A percentile compares a stretch with the other conserved stretches of the same genome.
phyloP scores from a whole-genome alignment of 1,284 basidiomycete genomes.

The Ustilago vetiveriae region DNA sequence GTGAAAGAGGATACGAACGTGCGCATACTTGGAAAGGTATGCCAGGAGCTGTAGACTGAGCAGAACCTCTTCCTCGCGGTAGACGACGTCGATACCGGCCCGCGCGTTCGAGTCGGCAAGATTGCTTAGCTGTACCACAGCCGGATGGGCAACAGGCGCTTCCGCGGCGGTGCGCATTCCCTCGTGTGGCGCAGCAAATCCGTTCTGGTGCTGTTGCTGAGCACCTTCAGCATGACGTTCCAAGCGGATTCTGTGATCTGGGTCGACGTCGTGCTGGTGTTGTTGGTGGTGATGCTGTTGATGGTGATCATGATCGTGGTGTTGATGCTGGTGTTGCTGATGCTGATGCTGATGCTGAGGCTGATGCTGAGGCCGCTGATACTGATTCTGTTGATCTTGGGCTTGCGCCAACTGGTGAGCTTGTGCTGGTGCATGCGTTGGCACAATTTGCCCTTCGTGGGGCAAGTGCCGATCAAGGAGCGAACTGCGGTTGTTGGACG shows the following conservation, averaged over 20 bases:
- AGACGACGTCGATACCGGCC: constrained; percentile 68
- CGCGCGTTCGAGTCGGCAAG: constrained; percentile 32
- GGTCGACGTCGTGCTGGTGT: constrained; percentile 9
- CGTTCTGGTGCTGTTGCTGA: constrained; percentile 13
- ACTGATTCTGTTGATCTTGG: constrained; percentile 5
- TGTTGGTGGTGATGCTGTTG: constrained; percentile 18
- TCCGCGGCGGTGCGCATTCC: constrained; percentile 13
- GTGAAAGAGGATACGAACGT: constrained; percentile 96
- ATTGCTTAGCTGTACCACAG: constrained; percentile 38
- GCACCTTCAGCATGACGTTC: constrained; percentile 7
- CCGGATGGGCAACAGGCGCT: constrained; percentile 25
- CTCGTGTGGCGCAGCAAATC: constrained; percentile 11
- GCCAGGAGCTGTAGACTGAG: constrained; percentile 90
- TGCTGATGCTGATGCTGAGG: constrained; percentile 20
- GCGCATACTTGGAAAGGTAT: constrained; percentile 96
- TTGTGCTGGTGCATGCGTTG: constrained; percentile 6
- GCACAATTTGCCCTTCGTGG: constrained; percentile 4
- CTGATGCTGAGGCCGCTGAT: constrained; percentile 2
- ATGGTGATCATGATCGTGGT: constrained; percentile 13
- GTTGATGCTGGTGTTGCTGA: constrained; percentile 1
- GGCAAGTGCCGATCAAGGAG: constrained; percentile 17
- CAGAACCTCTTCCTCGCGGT: constrained; percentile 93
- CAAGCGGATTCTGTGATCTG: constrained; percentile 7
- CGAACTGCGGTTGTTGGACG: constrained; percentile 3
- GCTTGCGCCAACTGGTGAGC: not conserved